Evolutionary conservation across 768 basidiomycete species (phyloP), one percentile per base, ranked within the genome.

Genomic region (Rhodotorula diobovata): DNA sequence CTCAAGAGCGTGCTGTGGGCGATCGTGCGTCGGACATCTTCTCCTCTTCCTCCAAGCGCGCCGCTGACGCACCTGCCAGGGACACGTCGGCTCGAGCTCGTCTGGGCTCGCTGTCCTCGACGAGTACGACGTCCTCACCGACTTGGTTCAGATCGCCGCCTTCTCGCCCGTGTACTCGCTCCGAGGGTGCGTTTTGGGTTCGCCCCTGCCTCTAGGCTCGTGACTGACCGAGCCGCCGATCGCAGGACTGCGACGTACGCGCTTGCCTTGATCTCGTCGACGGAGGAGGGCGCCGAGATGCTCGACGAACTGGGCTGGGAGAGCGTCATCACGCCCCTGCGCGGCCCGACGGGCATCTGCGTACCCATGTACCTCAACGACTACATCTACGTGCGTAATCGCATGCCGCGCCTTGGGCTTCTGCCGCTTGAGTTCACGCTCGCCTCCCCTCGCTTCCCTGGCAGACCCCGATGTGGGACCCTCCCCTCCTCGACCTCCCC

Each of bases 1-100:
- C 80, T 99, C 55, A 98, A 99, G 81, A 95, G 93, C 78, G 90
- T 93, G 23, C 83, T 98, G 1, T 99, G 96, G 96, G 93, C 93
- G 10, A 89, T 98, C 66, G 95, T 97, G 80, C 55, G 64, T 50
- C 45, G 14, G 41, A 9, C 6, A 12, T 7, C 41, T 18, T 12
- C 11, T 15, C 41, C 41, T 7, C 41, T 2, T 43, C 11, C 8
- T 43, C 25, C 2, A 30, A n/a, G 4, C 9, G 30, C 18, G 9
- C 5, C 20, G 2, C 6, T 28, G 2, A 4, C 25, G 21, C 37
- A 12, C 30, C 25, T 3, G 20, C 23, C 74, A 98, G 95, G 96
- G 96, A 0, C 70, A 75, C 39, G 58, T 69, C 53, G 73, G 73
- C 14, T 61, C 73, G 21, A 45, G 61, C 11, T 34, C 8, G 75